These are phyloP conservation scores for Picochlorum sp. DNA, from an alignment of 139 green algal species.

Conservation along the genomic window DNA sequence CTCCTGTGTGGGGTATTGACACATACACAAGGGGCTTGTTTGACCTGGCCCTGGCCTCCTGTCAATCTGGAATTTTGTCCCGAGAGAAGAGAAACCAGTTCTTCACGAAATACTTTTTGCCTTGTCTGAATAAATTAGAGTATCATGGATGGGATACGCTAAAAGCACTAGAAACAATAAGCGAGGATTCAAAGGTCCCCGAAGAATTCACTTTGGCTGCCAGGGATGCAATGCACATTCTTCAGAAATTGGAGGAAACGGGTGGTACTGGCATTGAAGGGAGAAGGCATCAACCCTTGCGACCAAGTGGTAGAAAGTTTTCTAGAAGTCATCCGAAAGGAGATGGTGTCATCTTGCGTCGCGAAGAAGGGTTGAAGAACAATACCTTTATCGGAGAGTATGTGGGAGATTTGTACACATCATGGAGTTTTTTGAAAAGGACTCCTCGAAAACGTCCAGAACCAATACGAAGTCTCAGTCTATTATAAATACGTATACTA, in stretches of 20 bases:
- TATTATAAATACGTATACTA: background rate
- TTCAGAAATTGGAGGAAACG: conserved; percentile 12
- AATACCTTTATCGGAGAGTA: conserved; percentile 85
- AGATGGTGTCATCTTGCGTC: conserved; percentile 53
- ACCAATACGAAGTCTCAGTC: background rate
- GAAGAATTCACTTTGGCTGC: background rate
- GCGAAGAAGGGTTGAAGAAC: conserved; percentile 41
- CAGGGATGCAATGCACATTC: background rate
- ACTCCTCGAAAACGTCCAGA: conserved; percentile 1
- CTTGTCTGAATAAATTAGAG: conserved; percentile 41
- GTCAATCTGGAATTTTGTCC: background rate
- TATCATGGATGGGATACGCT: conserved; percentile 18
- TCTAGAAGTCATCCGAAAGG: conserved; percentile 20
- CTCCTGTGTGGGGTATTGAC: conserved; percentile 70
- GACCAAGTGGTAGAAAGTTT: background rate
- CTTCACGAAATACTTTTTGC: conserved; percentile 53
- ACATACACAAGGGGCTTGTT: conserved; percentile 47
- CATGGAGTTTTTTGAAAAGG: conserved; percentile 85
- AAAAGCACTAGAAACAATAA: conserved; percentile 8
- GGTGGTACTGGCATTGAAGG: conserved; percentile 34
- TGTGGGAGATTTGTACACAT: conserved; percentile 76
- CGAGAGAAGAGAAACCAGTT: conserved; percentile 20
- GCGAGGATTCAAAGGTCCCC: background rate
- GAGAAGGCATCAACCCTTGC: conserved; percentile 19
- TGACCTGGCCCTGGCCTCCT: conserved; percentile 5